These are phyloP conservation scores for Tolypocladium inflatum DNA, from an alignment of 2,329 filamentous ascomycete genomes.

Conservation along the genomic window DNA sequence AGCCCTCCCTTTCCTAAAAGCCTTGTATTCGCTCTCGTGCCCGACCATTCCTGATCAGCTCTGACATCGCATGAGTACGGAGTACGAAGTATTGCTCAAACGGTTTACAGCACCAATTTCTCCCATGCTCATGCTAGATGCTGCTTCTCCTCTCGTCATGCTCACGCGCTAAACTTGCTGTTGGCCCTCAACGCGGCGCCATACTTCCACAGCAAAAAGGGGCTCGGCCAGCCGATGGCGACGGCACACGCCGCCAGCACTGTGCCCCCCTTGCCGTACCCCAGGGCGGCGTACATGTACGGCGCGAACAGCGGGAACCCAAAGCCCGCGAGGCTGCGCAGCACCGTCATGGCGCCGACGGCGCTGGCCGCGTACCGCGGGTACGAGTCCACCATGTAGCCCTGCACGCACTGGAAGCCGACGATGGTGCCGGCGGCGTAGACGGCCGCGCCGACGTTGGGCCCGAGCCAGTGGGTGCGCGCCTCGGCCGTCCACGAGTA, in stretches of 20 bases:
- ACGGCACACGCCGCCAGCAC: constrained; percentile 33
- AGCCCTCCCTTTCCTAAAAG: too few relatives aligned
- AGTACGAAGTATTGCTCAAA: too few relatives aligned
- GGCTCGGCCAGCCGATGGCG: constrained; percentile 29
- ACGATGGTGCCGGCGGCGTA: constrained; percentile 29
- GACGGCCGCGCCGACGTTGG: constrained; percentile 31
- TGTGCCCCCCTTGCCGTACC: constrained; percentile 32
- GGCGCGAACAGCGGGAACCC: constrained; percentile 43
- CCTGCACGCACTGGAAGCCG: constrained; percentile 34
- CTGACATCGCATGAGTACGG: too few relatives aligned
- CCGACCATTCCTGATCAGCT: too few relatives aligned
- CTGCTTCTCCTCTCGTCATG: neutral
- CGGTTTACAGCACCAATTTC: too few relatives aligned
- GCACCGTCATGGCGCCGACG: constrained; percentile 31
- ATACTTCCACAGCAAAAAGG: constrained; percentile 34
- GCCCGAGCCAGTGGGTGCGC: constrained; percentile 34
- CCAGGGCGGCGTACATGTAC: constrained; percentile 30
- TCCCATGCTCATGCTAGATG: too few relatives aligned
- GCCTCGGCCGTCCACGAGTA: constrained; percentile 36
- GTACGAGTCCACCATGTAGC: constrained; percentile 37
- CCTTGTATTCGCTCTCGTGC: too few relatives aligned
- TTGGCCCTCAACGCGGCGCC: constrained; percentile 27
- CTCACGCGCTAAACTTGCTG: constrained; percentile 13
- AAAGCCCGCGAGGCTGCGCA: constrained; percentile 39
- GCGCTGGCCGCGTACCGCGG: constrained; percentile 35